Percentiles rank a stretch among this genome's conserved stretches.
Evolutionary conservation across 345 rosid genomes (phyloP).

Genomic region (Gossypium australe): DNA sequence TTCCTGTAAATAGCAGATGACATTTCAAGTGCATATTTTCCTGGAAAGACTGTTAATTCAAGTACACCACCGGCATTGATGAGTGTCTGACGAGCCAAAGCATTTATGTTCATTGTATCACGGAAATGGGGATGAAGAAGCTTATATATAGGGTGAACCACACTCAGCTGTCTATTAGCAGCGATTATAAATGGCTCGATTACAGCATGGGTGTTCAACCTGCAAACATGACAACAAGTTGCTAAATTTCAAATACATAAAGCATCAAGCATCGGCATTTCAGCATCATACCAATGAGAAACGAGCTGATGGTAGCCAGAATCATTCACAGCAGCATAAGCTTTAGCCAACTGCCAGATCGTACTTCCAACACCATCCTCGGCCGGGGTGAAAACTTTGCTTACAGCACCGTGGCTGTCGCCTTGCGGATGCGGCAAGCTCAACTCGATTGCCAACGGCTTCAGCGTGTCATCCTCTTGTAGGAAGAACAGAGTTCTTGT

Average conservation of each 20-base stretch:
- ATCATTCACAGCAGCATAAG: constrained; percentile 81
- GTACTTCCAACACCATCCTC: constrained; percentile 51
- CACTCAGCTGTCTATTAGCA: constrained; percentile 72
- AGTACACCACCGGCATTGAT: constrained; percentile 75
- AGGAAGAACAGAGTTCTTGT: constrained; percentile 64
- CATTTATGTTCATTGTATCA: constrained; percentile 89
- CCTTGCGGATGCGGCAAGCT: constrained; percentile 89
- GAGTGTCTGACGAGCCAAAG: constrained; percentile 73
- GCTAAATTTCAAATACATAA: too few species aligned
- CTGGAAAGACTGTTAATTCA: constrained; percentile 75
- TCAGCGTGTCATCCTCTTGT: constrained; percentile 66
- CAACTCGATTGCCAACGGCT: constrained; percentile 77
- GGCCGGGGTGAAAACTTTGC: constrained; percentile 70
- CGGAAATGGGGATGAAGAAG: constrained; percentile 40
- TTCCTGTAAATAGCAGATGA: constrained; percentile 58
- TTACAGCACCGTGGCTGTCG: constrained; percentile 53
- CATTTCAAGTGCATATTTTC: constrained; percentile 71
- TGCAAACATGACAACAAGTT: constrained; percentile 16
- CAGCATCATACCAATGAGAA: constrained; percentile 64
- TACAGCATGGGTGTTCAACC: constrained; percentile 80
- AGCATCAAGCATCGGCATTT: neutral
- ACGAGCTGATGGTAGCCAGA: constrained; percentile 90
- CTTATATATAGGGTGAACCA: constrained; percentile 79
- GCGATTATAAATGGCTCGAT: constrained; percentile 89
- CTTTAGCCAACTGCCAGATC: constrained; percentile 90